phyloP scores from a whole-genome alignment of 371 early-diverging fungal genomes.

The Zychaea mexicana region DNA sequence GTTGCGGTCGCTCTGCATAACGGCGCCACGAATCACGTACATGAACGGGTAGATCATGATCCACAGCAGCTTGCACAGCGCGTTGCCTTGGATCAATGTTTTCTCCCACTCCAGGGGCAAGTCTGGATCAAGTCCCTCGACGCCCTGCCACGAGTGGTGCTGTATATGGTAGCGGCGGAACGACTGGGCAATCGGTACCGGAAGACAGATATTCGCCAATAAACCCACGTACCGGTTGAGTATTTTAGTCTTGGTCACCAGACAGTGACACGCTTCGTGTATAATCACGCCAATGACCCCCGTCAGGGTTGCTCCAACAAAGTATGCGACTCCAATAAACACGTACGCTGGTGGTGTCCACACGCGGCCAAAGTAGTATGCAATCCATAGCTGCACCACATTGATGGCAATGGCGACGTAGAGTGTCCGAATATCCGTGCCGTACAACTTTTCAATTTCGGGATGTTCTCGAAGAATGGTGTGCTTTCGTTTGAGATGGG shows the following conservation, averaged over 20 bases:
- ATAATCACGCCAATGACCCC: constrained; percentile 80
- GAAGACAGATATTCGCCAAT: constrained; percentile 85
- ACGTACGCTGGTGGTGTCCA: constrained; percentile 59
- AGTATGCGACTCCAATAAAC: constrained; percentile 68
- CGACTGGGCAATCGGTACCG: constrained; percentile 80
- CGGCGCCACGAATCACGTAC: constrained; percentile 89
- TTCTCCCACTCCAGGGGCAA: constrained; percentile 91
- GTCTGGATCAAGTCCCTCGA: constrained; percentile 94
- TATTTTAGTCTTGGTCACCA: constrained; percentile 69
- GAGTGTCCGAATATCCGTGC: constrained; percentile 80
- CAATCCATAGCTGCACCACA: constrained; percentile 73
- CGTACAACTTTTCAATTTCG: constrained; percentile 85
- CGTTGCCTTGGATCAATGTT: constrained; percentile 76
- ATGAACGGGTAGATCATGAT: constrained; percentile 86
- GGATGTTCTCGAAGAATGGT: constrained; percentile 88
- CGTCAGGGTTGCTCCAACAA: constrained; percentile 85
- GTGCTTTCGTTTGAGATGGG: constrained; percentile 89
- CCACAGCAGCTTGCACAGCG: constrained; percentile 77
- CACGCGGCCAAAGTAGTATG: constrained; percentile 77
- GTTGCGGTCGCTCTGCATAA: constrained; percentile 66
- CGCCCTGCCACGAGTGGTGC: constrained; percentile 97
- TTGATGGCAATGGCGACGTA: constrained; percentile 70
- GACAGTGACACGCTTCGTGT: constrained; percentile 92
- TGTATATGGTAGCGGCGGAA: constrained; percentile 95
- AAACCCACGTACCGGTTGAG: constrained; percentile 83